phyloP scores from a whole-genome alignment of 192 early-diverging fungal genomes.

The Mortierella hygrophila region DNA sequence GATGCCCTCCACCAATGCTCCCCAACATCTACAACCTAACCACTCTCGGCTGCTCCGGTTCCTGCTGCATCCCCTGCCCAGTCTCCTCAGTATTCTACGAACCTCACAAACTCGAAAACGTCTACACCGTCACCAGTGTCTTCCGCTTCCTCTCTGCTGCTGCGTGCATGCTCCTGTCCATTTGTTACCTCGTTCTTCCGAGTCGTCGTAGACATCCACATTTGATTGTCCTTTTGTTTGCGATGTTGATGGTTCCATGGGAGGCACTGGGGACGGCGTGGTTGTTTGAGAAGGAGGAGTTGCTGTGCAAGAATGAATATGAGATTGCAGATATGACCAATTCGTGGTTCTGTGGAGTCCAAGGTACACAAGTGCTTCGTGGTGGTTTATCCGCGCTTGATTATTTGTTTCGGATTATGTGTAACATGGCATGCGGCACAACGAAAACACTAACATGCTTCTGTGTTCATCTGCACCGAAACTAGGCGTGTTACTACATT shows the following conservation, averaged over 20 bases:
- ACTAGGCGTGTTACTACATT: slow-evolving; percentile 23
- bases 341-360: slow-evolving; percentile 42
- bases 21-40: slow-evolving; percentile 15
- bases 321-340: slow-evolving; percentile 44
- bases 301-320: slow-evolving; percentile 35
- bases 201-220: slow-evolving; percentile 44
- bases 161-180: slow-evolving; percentile 1
- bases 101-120: slow-evolving; percentile 17
- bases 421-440: background rate
- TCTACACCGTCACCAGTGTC: slow-evolving; percentile 32
- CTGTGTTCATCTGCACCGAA: background rate
- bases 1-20: slow-evolving; percentile 33
- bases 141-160: slow-evolving; percentile 16
- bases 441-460: background rate
- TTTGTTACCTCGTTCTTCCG: slow-evolving; percentile 22
- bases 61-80: slow-evolving; percentile 42
- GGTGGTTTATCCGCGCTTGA: background rate
- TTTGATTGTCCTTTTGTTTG: slow-evolving; percentile 23
- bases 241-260: slow-evolving; percentile 27
- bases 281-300: slow-evolving; percentile 20
- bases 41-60: slow-evolving; percentile 11
- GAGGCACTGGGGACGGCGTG: slow-evolving; percentile 31
- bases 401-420: background rate
- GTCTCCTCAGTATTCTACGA: slow-evolving; percentile 36
- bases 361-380: slow-evolving; percentile 20